Conservation (phyloP, 768 basidiomycete genomes). For the Boletellus ananas region DNA sequence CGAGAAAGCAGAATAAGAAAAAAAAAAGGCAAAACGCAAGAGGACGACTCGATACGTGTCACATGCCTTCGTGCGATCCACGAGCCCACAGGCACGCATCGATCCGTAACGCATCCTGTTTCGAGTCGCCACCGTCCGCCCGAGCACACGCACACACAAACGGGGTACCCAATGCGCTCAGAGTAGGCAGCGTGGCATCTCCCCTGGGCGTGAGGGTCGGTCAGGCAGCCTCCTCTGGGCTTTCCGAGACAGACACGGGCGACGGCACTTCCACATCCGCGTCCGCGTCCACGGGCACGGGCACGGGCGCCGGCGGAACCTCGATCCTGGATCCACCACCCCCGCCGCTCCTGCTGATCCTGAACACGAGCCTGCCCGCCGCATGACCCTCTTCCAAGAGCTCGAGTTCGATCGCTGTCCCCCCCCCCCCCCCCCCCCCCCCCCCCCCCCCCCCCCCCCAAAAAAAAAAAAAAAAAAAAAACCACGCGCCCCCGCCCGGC, state of each 20-base stretch:
- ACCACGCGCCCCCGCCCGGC: too few relatives aligned
- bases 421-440: background rate
- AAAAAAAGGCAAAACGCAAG: too few relatives aligned
- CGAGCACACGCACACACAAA: background rate
- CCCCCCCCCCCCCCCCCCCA: background rate
- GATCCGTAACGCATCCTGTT: too few relatives aligned
- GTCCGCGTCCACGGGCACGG: too few relatives aligned
- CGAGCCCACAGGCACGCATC: too few relatives aligned
- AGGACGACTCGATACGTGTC: too few relatives aligned
- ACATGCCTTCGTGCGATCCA: too few relatives aligned
- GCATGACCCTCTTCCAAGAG: conserved; percentile 31
- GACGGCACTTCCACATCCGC: background rate
- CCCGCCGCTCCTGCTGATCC: conserved; percentile 17
- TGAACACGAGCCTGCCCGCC: conserved; percentile 28
- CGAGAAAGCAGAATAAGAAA: too few relatives aligned
- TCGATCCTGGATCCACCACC: conserved; percentile 3
- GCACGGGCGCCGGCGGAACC: background rate
- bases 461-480: too few relatives aligned
- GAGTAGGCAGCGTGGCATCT: too few relatives aligned
- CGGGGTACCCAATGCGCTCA: background rate
- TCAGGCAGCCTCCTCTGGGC: conserved; percentile 1
- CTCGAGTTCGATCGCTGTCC: conserved; percentile 28
- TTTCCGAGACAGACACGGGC: conserved; percentile 3
- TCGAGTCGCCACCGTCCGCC: too few relatives aligned
- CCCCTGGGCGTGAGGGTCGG: too few relatives aligned